Evolutionary conservation across 768 basidiomycete genomes (phyloP).

Genomic region (Podaxis rugospora): DNA sequence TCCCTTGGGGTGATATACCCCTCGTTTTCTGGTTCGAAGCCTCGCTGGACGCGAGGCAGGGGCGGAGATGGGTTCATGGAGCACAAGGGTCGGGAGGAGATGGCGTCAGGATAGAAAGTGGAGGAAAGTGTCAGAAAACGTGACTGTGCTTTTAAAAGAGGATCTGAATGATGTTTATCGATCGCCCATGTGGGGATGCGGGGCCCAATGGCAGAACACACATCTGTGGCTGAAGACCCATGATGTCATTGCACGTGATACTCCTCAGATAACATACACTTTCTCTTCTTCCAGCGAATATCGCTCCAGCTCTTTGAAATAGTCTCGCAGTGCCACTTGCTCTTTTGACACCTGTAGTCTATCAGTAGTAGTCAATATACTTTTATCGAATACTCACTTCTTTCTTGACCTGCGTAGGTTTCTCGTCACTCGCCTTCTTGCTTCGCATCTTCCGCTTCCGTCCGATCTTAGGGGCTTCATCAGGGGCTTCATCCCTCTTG

Average conservation of each 20-base stretch:
- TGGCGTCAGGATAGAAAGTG: background rate
- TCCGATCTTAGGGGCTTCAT: slow-evolving; percentile 12
- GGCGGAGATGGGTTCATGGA: background rate
- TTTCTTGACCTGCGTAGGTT: slow-evolving; percentile 7
- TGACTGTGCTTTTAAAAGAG: slow-evolving; percentile 2
- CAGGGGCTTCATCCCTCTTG: background rate
- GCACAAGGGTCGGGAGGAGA: background rate
- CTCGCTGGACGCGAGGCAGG: slow-evolving; percentile 4
- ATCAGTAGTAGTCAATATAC: background rate
- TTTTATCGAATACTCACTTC: slow-evolving; percentile 14
- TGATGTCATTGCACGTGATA: slow-evolving; percentile 13
- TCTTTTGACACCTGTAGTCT: slow-evolving; percentile 38
- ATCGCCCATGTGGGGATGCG: slow-evolving; percentile 7
- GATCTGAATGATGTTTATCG: slow-evolving; percentile 8
- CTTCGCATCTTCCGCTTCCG: slow-evolving; percentile 8
- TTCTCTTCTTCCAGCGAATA: slow-evolving; percentile 55
- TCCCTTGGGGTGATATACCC: slow-evolving; percentile 17
- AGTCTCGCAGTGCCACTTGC: slow-evolving; percentile 47
- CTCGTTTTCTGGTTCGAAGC: slow-evolving; percentile 8
- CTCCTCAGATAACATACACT: slow-evolving; percentile 50
- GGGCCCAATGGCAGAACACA: background rate
- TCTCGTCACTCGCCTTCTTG: background rate
- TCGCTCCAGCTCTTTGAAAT: slow-evolving; percentile 46
- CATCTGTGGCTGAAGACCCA: background rate
- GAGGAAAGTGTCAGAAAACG: slow-evolving; percentile 1